These are phyloP conservation scores for Aspergillus quadricinctus DNA, from an alignment of 2,329 filamentous ascomycete genomes.

Conservation along the genomic window DNA sequence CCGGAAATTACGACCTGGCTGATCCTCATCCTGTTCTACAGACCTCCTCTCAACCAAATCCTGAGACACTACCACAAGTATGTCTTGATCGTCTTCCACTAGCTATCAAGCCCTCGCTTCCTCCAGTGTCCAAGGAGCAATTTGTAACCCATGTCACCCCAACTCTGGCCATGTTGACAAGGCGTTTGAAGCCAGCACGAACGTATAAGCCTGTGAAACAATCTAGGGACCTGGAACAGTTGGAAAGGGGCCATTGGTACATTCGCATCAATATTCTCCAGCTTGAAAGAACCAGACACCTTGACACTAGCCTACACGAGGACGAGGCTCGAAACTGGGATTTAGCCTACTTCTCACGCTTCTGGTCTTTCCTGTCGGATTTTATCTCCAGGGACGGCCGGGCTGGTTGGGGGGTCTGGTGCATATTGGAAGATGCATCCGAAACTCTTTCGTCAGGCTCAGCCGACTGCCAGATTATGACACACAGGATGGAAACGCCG, in stretches of 20 bases:
- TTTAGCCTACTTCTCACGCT: constrained; percentile 29
- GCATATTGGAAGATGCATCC: constrained; percentile 26
- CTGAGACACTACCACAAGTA: not conserved
- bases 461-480: not conserved
- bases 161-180: constrained; percentile 50
- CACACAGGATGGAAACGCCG: not conserved
- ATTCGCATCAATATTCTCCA: constrained; percentile 56
- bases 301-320: not conserved
- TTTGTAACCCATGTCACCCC: constrained; percentile 56
- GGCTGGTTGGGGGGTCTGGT: constrained; percentile 46
- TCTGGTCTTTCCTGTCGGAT: constrained; percentile 39
- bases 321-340: constrained; percentile 25
- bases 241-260: constrained; percentile 77
- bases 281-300: not conserved
- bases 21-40: not conserved
- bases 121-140: constrained; percentile 43
- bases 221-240: constrained; percentile 47
- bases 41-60: not conserved
- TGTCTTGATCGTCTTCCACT: constrained; percentile 24
- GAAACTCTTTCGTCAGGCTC: not conserved
- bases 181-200: constrained; percentile 48
- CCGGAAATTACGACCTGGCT: too few species aligned
- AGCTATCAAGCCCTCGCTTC: constrained; percentile 52
- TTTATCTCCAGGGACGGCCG: constrained; percentile 36
- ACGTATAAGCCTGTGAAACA: constrained; percentile 52